Evolutionary conservation across 495 filamentous ascomycete species (phyloP), one percentile per base, ranked within the genome.

Genomic region (Xeromyces bisporus): DNA sequence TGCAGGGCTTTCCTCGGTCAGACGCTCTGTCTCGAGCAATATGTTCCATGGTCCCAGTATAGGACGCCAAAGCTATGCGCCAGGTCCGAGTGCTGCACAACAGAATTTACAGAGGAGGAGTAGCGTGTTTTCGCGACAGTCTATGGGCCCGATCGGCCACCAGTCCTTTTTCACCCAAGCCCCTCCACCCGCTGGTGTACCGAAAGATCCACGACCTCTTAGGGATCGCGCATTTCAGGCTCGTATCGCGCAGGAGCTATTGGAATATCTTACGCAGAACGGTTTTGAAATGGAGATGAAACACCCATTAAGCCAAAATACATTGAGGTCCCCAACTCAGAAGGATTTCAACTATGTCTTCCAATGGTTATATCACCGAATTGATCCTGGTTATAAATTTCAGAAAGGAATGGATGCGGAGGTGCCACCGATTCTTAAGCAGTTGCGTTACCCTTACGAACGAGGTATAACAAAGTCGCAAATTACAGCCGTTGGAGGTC

Each of bases 281-380:
- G 87, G 89, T 38, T 99, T 96, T 43, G 89, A 99, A 59, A 73
- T 94, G 68, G 84, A 92, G 38, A 93, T 89, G 78, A 92, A 91
- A 46, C 76, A 94, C 50, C 75, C 75, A 17, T 62, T 99, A 17
- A 75, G 78, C 2, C 75, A 82, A 29, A 93, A 93, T 38, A 78
- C 80, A 11, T 70, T 89, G 44, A 82, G 77, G 29, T 85, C 77
- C 23, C 91, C 89, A n/a, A 96, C 86, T 3, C 84, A 93, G 43
- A 99, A 96, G 47, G 89, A 99, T 50, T 99, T 96, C 56, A 82
- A 85, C 46, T 75, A 66, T 41, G 85, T 96, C 55, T 99, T 99
- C 51, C 84, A 94, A 53, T 99, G 84, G 79, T 67, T 99, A 1
- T 99, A 99, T 49, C 79, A 80, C 41, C 77, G 82, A 25, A 83